Percentiles rank a stretch among this genome's conserved stretches.
Evolutionary conservation across 257 asterid species (phyloP).

Genomic region (Solanum ossicruentum): DNA sequence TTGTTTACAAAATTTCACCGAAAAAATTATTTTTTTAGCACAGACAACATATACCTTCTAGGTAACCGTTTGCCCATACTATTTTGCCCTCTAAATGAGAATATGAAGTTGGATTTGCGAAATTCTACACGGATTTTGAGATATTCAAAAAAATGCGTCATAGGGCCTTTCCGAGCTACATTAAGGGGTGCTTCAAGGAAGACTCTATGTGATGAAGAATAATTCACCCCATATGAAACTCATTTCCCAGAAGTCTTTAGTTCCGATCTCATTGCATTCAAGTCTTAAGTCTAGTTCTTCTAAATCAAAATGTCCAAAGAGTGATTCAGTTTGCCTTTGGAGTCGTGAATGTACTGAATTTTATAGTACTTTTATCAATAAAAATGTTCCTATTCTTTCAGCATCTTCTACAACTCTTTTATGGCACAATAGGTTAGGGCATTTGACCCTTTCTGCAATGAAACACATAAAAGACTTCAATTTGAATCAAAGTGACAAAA

Average conservation of each 20-base stretch:
- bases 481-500: too few relatives aligned
- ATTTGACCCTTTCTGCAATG: not conserved
- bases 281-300: not conserved
- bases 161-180: too few relatives aligned
- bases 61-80: too few relatives aligned
- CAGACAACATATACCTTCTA: too few relatives aligned
- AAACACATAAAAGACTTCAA: not conserved
- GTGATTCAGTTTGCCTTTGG: not conserved
- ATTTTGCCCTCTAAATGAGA: too few relatives aligned
- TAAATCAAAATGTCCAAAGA: not conserved
- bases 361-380: not conserved
- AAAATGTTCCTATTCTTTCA: not conserved
- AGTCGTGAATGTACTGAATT: not conserved
- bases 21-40: too few relatives aligned
- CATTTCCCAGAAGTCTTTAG: not conserved
- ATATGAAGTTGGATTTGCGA: too few relatives aligned
- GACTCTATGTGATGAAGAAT: not conserved
- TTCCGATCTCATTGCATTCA: too few relatives aligned
- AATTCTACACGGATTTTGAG: too few relatives aligned
- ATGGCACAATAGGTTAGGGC: not conserved
- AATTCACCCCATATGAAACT: not conserved
- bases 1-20: too few relatives aligned
- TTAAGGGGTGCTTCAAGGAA: too few relatives aligned
- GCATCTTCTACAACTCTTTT: not conserved
- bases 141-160: too few relatives aligned